Evolutionary conservation across 768 basidiomycete species (phyloP).

Genomic region (Leccinum variicolor): DNA sequence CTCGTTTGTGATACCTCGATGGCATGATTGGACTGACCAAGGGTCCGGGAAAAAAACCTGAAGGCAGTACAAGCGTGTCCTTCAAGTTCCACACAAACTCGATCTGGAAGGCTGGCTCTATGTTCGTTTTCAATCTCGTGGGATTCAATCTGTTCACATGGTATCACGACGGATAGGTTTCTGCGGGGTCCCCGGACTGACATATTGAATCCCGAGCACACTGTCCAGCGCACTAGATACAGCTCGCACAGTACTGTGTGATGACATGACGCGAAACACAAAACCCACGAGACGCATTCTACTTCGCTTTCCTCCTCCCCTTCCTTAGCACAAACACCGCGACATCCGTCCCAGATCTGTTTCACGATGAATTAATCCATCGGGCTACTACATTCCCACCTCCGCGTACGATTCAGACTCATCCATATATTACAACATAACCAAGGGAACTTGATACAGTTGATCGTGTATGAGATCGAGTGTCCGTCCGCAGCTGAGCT

Average conservation of each 20-base stretch:
- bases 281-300: not conserved
- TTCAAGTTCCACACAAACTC: not conserved
- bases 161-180: not conserved
- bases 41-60: not conserved
- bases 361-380: not conserved
- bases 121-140: not conserved
- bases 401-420: not conserved
- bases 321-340: not conserved
- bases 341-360: not conserved
- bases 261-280: not conserved
- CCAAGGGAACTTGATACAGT: not conserved
- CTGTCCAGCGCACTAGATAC: not conserved
- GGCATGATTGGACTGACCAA: not conserved
- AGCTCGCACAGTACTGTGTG: not conserved
- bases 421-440: not conserved
- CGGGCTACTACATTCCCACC: not conserved
- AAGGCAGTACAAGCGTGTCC: not conserved
- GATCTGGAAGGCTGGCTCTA: not conserved
- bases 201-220: too few relatives aligned
- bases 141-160: not conserved
- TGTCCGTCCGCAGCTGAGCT: not conserved
- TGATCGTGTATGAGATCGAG: not conserved
- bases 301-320: not conserved
- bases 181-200: not conserved
- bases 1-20: not conserved